Evolutionary conservation across 176 grass and related monocot species (phyloP).

Genomic region (bread wheat (Triticum aestivum)): IWGSC_CS_RefSeq_v2.1 NC_057806.1:396730357-396730856

Average conservation of each 20-base stretch:
- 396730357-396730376: constrained; percentile 23
- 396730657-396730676: background rate
- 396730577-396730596: background rate
- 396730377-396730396: background rate
- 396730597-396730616: background rate
- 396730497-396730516: background rate
- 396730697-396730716: background rate
- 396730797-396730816: background rate
- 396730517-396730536: background rate
- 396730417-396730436: background rate
- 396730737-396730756: constrained; percentile 8
- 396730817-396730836: background rate
- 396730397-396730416: background rate
- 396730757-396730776: background rate
- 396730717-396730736: background rate
- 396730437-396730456: constrained; percentile 36
- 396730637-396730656: background rate
- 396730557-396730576: background rate
- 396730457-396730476: background rate
- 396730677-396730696: background rate
- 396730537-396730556: background rate
- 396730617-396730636: background rate
- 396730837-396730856: background rate
- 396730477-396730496: background rate
- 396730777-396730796: background rate